Evolutionary conservation across 2,329 filamentous ascomycete species (phyloP), one percentile per base, ranked within the genome.

Genomic region (Phyllosticta citriasiana): DNA sequence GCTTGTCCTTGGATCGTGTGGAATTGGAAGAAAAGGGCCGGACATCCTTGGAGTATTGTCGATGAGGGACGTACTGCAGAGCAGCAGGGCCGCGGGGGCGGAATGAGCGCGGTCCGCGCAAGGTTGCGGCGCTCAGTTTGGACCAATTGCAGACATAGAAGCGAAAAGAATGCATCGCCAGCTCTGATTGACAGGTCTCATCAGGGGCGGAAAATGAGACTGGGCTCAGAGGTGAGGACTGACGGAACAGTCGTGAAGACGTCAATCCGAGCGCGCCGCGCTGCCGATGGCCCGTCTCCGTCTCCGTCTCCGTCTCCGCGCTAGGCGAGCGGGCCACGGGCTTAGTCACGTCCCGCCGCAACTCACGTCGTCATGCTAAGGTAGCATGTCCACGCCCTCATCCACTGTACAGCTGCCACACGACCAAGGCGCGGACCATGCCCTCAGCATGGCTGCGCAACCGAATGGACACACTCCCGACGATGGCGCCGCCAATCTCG

Each of bases 401-500:
- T 50, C 47, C 47, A 55, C 59, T 22, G 24, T 27, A 57, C 55
- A 61, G 54, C 59, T 61, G 52, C 22, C 52, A 53, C 19, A 53
- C 9, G 25, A 53, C 52, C 52, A 26, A 25, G 64, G 65, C 64
- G 67, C 67, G 66, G 71, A 70, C 69, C 69, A 75, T 75, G 73
- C 69, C 67, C 68, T 66, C 68, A 72, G 68, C 72, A 75, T 75
- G 73, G 71, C 71, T 71, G 72, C 73, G 68, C 71, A 70, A 63
- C 66, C 68, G 55, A 69, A 66, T 65, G 67, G 71, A 62, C 64
- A 69, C 62, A 71, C 70, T 57, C 60, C 66, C 0, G 77, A 76
- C 0, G 77, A 75, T 0, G 76, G 78, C 0, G 79, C 79, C 0
- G 79, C 79, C 0, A 82, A 84, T 0, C 83, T 84, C 0, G 84